Conservation (phyloP, 1,284 basidiomycete species). For the Puccinia brachypodii region DNA sequence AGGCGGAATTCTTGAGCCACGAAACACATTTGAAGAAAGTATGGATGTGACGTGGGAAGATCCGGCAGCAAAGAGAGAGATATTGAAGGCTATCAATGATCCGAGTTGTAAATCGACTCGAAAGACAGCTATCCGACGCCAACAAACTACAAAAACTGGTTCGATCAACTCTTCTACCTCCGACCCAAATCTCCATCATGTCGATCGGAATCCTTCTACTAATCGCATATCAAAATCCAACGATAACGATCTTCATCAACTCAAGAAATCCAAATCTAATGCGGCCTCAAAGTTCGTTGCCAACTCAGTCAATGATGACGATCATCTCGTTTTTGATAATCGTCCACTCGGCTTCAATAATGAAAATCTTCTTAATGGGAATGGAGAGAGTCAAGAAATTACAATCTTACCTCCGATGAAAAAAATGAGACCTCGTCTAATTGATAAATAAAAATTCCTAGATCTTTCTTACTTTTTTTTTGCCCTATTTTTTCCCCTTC, state of each 20-base stretch:
- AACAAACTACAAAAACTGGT: background rate
- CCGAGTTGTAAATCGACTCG: background rate
- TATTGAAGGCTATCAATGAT: conserved; percentile 30
- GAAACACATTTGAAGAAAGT: conserved; percentile 25
- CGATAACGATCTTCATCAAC: background rate
- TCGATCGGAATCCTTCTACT: background rate
- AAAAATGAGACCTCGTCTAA: background rate
- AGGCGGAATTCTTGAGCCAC: background rate
- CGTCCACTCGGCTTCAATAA: no score
- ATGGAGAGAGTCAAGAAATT: background rate
- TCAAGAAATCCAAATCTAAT: background rate
- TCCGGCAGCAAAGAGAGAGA: conserved; percentile 30
- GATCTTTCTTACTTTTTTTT: background rate
- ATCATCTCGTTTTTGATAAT: no score
- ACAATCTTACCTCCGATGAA: background rate
- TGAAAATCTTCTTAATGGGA: background rate
- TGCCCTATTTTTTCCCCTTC: background rate
- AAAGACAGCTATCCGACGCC: background rate
- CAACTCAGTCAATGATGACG: background rate
- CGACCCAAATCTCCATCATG: background rate
- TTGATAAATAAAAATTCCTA: conserved; percentile 5
- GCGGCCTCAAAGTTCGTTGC: background rate
- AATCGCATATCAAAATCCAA: no score
- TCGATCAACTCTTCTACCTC: background rate
- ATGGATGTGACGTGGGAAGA: conserved; percentile 46